Conservation (phyloP, 768 basidiomycete species). For the Phaffia tasmanica region DNA sequence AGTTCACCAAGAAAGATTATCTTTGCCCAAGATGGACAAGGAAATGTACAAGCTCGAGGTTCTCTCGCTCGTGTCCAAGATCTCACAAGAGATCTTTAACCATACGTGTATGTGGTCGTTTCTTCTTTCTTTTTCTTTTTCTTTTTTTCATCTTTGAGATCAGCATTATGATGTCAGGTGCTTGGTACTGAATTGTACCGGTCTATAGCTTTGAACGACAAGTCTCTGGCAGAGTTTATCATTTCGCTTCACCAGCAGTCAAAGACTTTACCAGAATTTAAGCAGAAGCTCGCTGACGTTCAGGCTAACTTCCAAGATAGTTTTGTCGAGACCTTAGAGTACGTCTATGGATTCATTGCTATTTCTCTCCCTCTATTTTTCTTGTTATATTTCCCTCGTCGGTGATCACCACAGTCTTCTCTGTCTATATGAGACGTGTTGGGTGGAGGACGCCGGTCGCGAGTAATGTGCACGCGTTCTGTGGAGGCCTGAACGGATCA, state of each 20-base stretch:
- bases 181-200: neutral
- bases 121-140: neutral
- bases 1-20: neutral
- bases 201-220: constrained; percentile 62
- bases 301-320: constrained; percentile 81
- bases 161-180: neutral
- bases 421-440: neutral
- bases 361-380: neutral
- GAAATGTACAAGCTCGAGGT: constrained; percentile 89
- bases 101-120: constrained; percentile 43
- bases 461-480: too few relatives aligned
- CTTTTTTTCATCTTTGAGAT: neutral
- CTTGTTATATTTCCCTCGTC: neutral
- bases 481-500: neutral
- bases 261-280: constrained; percentile 62
- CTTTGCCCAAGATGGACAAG: constrained; percentile 29
- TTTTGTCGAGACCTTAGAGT: constrained; percentile 78
- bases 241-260: constrained; percentile 77
- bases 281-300: constrained; percentile 59
- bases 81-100: constrained; percentile 86
- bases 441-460: too few relatives aligned
- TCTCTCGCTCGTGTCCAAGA: constrained; percentile 78
- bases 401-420: neutral
- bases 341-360: neutral
- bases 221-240: constrained; percentile 87